Percentiles rank a stretch among this genome's conserved stretches.
Conservation (phyloP, 441 rosid genomes). For the Pelargonium cotyledonis region DNA sequence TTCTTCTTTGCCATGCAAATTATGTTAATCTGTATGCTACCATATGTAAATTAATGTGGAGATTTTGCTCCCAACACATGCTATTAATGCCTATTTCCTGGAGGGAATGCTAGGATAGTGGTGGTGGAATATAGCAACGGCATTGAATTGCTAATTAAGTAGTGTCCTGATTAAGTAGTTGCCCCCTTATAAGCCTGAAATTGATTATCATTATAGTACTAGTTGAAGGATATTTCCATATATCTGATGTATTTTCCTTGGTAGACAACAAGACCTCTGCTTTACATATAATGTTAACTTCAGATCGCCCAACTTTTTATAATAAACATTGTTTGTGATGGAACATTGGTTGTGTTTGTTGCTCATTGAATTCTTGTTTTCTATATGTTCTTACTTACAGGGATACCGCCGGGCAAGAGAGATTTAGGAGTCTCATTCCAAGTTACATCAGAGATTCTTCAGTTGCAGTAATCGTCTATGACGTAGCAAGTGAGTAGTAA, state of each 20-base stretch:
- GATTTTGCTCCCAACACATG: too few relatives aligned
- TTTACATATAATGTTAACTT: background rate
- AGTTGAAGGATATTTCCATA: background rate
- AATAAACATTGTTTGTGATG: background rate
- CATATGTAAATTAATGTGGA: background rate
- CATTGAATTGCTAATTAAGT: background rate
- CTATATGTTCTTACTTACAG: constrained; percentile 29
- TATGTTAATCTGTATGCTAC: background rate
- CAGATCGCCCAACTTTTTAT: background rate
- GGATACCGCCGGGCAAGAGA: constrained; percentile 90
- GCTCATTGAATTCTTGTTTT: background rate
- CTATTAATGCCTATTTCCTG: background rate
- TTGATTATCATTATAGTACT: background rate
- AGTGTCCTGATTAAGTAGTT: background rate
- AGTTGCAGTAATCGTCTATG: constrained; percentile 80
- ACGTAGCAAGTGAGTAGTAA: constrained; percentile 65
- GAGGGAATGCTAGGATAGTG: background rate
- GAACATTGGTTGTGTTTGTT: background rate
- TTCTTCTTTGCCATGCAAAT: background rate
- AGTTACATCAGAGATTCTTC: constrained; percentile 80
- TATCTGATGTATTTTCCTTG: background rate
- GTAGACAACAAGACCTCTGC: background rate
- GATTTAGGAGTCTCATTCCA: constrained; percentile 83
- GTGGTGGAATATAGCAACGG: background rate
- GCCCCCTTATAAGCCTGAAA: background rate